Evolutionary conservation across 768 basidiomycete genomes (phyloP).

Genomic region (Leucocoprinus leucothites): DNA sequence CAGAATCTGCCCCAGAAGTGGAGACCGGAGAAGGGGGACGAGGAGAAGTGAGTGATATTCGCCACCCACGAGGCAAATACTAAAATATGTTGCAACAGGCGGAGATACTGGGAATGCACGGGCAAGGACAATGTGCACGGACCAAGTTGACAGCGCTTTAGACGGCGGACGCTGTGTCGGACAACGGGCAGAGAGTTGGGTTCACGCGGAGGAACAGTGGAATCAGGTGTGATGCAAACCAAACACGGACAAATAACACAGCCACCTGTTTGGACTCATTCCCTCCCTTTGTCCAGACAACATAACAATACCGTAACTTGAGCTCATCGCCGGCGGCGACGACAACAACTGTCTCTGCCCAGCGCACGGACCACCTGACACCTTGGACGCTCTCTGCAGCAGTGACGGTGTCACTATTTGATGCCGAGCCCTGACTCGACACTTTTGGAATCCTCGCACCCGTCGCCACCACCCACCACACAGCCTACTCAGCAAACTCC

Average conservation of each 20-base stretch:
- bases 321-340: neutral
- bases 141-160: neutral
- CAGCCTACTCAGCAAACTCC: slow-evolving; percentile 26
- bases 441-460: slow-evolving; percentile 19
- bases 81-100: neutral
- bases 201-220: slow-evolving; percentile 4
- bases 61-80: neutral
- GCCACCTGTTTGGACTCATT: slow-evolving; percentile 20
- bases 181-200: neutral
- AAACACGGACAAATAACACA: slow-evolving; percentile 26
- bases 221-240: neutral
- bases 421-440: slow-evolving; percentile 23
- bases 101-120: neutral
- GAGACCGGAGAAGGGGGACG: neutral
- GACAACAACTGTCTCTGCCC: slow-evolving; percentile 11
- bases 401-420: slow-evolving; percentile 15
- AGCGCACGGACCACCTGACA: neutral
- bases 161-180: neutral
- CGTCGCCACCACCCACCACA: neutral
- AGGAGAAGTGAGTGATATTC: neutral
- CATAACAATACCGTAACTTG: slow-evolving; percentile 11
- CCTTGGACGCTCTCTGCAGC: slow-evolving; percentile 5
- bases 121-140: neutral
- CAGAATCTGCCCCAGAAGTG: neutral
- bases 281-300: slow-evolving; percentile 17